These are phyloP conservation scores for Podospora sp. DNA, from an alignment of 495 filamentous ascomycete genomes.

Conservation along the genomic window DNA sequence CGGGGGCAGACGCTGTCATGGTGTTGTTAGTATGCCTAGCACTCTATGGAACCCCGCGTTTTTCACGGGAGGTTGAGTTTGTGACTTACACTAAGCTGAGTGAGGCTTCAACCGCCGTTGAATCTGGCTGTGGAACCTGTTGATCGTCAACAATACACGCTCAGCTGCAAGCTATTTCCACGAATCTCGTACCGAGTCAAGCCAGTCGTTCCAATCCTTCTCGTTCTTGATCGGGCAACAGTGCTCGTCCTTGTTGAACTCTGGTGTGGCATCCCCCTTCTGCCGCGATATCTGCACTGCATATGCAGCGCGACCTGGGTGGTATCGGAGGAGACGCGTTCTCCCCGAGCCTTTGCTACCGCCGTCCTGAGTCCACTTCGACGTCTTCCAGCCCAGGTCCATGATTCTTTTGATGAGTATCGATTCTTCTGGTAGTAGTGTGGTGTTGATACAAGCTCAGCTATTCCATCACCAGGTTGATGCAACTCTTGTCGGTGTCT, in stretches of 20 bases:
- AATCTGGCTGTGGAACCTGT: conserved; percentile 4
- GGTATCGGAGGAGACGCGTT: not conserved
- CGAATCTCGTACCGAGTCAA: not conserved
- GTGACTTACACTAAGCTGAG: not conserved
- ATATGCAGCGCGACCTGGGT: not conserved
- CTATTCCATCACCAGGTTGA: not conserved
- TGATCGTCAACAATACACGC: not conserved
- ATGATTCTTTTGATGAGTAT: not conserved
- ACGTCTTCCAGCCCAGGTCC: conserved; percentile 10
- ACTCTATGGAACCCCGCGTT: no score
- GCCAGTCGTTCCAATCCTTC: not conserved
- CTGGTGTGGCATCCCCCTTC: not conserved
- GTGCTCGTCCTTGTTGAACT: not conserved
- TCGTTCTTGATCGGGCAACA: not conserved
- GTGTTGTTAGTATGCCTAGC: no score
- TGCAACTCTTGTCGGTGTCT: conserved; percentile 3
- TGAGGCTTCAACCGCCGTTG: not conserved
- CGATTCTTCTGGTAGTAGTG: not conserved
- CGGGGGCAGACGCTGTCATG: no score
- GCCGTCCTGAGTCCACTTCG: not conserved
- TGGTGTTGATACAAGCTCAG: no score
- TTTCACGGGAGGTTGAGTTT: no score
- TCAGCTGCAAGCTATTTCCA: not conserved
- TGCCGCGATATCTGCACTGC: conserved; percentile 2
- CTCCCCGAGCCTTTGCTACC: not conserved